Base-by-base conservation (phyloP, 2,329 filamentous ascomycete species). In the Clonostachys rosea region DNA sequence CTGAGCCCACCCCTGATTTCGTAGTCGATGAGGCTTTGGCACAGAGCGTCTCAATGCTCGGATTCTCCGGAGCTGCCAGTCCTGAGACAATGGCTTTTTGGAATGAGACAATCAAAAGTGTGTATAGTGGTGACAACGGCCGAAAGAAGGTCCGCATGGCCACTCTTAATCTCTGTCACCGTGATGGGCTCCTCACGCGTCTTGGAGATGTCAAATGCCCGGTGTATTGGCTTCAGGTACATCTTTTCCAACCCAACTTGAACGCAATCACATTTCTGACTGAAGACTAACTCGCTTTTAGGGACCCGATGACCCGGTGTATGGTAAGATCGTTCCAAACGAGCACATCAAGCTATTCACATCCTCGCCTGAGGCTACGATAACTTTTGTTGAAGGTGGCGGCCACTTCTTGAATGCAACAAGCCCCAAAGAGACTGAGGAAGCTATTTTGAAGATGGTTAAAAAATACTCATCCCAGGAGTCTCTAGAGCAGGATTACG, bases 271-370 rank as follows among this genome's bases (percentile, higher is more conserved):
- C 24, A 30, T 30, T 30, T 42, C 8, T 14, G 24, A 30, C 12
- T 1, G 30, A 40, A 51, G 56, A 35, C 58, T 40, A 35, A 45
- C 33, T 11, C 70, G n/a, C 74, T 30, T 30, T 30, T 30, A 99
- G 52, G 96, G 91, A 4, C 92, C 92, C 39, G 81, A 87, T 60
- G 90, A 96, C 59, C 83, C 82, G 4, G 70, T 78, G n/a, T 81
- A 78, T 1, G 90, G 89, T 18, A 83, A 86, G 60, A 56, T 50
- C 4, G 56, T 74, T 16, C 67, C 73, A 1, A 52, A 58, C 10
- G 73, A 78, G 55, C 72, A 79, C 30, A 75, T 78, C 51, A 68
- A 75, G 58, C 58, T 75, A 8, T 78, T 79, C 52, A 75, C 67
- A 1, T 63, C 63, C 1, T 67, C 74, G 4, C 63, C 64, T 9